phyloP scores from a whole-genome alignment of 2,329 filamentous ascomycete species.

The Dothidotthia symphoricarpi region DNA sequence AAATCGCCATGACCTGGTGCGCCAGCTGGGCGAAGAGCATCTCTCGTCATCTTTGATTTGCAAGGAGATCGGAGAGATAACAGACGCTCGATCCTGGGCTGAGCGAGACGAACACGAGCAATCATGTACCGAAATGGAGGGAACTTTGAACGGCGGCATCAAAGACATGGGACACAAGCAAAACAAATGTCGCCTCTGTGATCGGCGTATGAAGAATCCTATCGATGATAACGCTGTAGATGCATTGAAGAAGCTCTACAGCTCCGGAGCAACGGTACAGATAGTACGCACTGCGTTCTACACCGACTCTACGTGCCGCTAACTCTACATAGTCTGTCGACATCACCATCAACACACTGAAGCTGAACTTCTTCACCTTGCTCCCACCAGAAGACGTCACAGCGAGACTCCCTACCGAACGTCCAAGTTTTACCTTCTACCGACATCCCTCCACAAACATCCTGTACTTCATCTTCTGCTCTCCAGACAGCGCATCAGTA shows the following conservation, averaged over 20 bases:
- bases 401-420: conserved; percentile 10
- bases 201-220: conserved; percentile 34
- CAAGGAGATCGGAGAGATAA: conserved; percentile 29
- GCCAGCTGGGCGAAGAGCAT: conserved; percentile 13
- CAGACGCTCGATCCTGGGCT: conserved; percentile 26
- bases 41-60: conserved; percentile 24
- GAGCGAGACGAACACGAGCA: conserved; percentile 16
- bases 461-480: conserved; percentile 29
- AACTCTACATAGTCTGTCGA: conserved; percentile 16
- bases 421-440: conserved; percentile 32
- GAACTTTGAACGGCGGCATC: neutral
- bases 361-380: conserved; percentile 7
- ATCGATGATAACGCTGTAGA: conserved; percentile 18
- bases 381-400: conserved; percentile 6
- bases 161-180: conserved; percentile 22
- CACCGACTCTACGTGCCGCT: neutral
- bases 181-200: conserved; percentile 32
- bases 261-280: conserved; percentile 18
- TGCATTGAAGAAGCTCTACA: conserved; percentile 15
- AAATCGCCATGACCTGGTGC: conserved; percentile 10
- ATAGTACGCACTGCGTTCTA: conserved; percentile 11
- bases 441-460: conserved; percentile 12
- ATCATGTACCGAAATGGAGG: neutral
- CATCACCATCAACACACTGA: conserved; percentile 15
- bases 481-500: conserved; percentile 23